A percentile compares a stretch with the other conserved stretches of the same genome.
Evolutionary conservation across 768 basidiomycete genomes (phyloP).

Genomic region (Tylopilus sp.): DNA sequence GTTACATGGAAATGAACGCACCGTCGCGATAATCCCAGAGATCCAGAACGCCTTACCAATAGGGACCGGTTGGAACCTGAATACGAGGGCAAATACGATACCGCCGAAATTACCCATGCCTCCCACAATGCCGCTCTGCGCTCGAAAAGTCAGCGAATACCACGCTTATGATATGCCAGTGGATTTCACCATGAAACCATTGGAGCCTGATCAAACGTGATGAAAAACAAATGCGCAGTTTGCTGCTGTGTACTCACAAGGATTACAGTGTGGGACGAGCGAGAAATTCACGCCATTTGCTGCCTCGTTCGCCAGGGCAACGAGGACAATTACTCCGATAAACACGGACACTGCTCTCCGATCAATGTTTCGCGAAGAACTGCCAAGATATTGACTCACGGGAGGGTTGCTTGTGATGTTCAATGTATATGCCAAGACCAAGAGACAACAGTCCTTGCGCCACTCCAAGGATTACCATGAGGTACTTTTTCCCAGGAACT

Average conservation of each 20-base stretch:
- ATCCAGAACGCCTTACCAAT: slow-evolving; percentile 37
- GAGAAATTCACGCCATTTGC: neutral
- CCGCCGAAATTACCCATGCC: slow-evolving; percentile 43
- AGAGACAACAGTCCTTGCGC: neutral
- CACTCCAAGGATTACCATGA: neutral
- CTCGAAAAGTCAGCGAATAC: neutral
- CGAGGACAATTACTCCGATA: neutral
- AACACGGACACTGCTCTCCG: neutral
- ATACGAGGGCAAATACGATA: slow-evolving; percentile 43
- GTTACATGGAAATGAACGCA: slow-evolving; percentile 1
- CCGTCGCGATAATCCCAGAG: slow-evolving; percentile 40
- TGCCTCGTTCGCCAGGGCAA: neutral
- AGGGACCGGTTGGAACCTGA: slow-evolving; percentile 3
- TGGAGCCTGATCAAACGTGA: too few species aligned
- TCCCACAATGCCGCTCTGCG: slow-evolving; percentile 39
- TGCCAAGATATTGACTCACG: slow-evolving; percentile 7
- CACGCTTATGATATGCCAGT: neutral
- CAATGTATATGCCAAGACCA: slow-evolving; percentile 40
- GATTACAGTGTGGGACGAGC: slow-evolving; percentile 2
- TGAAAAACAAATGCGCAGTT: too few species aligned
- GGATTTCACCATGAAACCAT: slow-evolving; percentile 26
- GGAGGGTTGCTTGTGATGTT: slow-evolving; percentile 19
- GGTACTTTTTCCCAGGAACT: slow-evolving; percentile 3
- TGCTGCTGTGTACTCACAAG: slow-evolving; percentile 4
- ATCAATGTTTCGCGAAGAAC: neutral